A percentile compares a stretch with the other conserved stretches of the same genome.
Evolutionary conservation across 1,284 basidiomycete genomes (phyloP).

Genomic region (Ustilago trichophora): DNA sequence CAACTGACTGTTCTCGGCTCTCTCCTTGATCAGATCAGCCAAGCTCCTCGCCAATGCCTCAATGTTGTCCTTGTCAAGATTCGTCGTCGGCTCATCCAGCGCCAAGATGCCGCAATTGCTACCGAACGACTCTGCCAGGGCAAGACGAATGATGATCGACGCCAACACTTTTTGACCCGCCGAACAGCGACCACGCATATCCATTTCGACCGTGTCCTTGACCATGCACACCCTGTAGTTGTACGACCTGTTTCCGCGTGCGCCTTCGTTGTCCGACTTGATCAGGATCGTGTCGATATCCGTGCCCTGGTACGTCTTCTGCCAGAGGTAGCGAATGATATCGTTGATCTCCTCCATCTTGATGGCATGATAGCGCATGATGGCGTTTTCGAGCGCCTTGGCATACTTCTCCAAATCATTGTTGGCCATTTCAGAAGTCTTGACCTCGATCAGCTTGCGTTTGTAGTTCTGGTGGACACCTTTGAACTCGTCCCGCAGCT

Average conservation of each 20-base stretch:
- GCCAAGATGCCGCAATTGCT: conserved; percentile 98
- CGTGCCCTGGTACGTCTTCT: conserved; percentile 98
- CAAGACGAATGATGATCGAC: conserved; percentile 98
- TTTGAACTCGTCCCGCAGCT: conserved; percentile 83
- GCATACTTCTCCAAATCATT: conserved; percentile 86
- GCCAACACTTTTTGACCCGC: conserved; percentile 99
- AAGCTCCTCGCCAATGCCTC: conserved; percentile 89
- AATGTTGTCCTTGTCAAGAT: conserved; percentile 94
- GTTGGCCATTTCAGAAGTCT: conserved; percentile 69
- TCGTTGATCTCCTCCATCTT: conserved; percentile 99
- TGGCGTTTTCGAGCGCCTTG: conserved; percentile 91
- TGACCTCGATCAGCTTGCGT: conserved; percentile 91
- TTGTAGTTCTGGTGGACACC: conserved; percentile 85
- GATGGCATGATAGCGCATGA: conserved; percentile 96
- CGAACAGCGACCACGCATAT: conserved; percentile 98
- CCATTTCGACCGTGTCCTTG: conserved; percentile 98
- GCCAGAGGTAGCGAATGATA: conserved; percentile 82
- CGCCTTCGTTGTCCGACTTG: conserved; percentile 89
- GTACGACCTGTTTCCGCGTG: conserved; percentile 74
- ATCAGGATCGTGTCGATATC: conserved; percentile 99
- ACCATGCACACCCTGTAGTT: conserved; percentile 97
- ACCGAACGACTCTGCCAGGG: conserved; percentile 94
- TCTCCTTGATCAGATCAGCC: conserved; percentile 72
- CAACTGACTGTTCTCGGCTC: conserved; percentile 80
- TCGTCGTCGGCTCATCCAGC: conserved; percentile 97